Conservation (phyloP, 805 yeast genomes). For the Metschnikowia lochheadii region DNA sequence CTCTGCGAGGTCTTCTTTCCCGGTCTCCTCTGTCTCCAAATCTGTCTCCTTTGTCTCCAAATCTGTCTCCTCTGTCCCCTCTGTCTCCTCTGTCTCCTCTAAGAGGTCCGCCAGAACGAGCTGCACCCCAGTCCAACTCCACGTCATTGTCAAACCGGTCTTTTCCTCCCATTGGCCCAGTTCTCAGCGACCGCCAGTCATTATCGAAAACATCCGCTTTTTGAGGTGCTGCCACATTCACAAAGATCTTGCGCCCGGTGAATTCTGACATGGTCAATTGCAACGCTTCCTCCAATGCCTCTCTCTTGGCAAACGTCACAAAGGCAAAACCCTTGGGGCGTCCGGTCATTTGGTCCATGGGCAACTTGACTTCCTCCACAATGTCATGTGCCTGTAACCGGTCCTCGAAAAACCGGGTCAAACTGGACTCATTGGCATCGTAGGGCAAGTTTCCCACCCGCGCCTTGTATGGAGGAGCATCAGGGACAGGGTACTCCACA, state of each 20-base stretch:
- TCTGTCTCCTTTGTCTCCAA: too few relatives aligned
- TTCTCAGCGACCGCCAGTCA: slow-evolving; percentile 43
- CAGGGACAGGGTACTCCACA: slow-evolving; percentile 82
- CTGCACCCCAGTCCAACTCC: slow-evolving; percentile 58
- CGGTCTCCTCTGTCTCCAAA: slow-evolving; percentile 26
- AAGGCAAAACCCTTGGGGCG: slow-evolving; percentile 59
- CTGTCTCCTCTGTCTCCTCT: not conserved
- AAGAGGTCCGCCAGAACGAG: slow-evolving; percentile 35
- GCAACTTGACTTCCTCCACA: slow-evolving; percentile 64
- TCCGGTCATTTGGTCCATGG: slow-evolving; percentile 61
- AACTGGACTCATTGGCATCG: slow-evolving; percentile 65
- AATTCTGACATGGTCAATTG: slow-evolving; percentile 41
- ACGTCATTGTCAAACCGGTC: slow-evolving; percentile 42
- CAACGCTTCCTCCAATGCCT: slow-evolving; percentile 48
- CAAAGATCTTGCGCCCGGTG: slow-evolving; percentile 48
- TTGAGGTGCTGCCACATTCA: slow-evolving; percentile 58
- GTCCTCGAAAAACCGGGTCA: slow-evolving; percentile 58
- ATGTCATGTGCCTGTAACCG: slow-evolving; percentile 47
- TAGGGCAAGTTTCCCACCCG: slow-evolving; percentile 81
- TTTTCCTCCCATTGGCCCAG: slow-evolving; percentile 23
- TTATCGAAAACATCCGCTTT: slow-evolving; percentile 42
- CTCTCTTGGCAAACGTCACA: slow-evolving; percentile 45
- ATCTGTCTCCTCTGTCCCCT: slow-evolving; percentile 13
- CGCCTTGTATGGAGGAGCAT: slow-evolving; percentile 89
- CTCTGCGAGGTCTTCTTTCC: slow-evolving; percentile 26